Evolutionary conservation across 2,329 filamentous ascomycete species (phyloP).

Genomic region (Dichotomopilus funicola): DNA sequence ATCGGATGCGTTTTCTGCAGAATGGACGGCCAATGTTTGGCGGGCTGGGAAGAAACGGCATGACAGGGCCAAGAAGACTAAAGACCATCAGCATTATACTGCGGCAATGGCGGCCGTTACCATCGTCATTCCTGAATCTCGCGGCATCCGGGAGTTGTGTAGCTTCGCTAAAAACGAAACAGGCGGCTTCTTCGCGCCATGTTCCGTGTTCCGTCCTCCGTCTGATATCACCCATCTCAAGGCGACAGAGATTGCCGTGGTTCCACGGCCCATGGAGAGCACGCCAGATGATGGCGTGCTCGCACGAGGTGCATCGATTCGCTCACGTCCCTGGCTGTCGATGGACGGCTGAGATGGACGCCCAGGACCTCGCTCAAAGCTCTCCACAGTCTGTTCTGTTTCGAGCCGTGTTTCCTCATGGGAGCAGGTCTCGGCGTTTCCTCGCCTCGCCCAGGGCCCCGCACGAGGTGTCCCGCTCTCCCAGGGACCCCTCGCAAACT

Average conservation of each 20-base stretch:
- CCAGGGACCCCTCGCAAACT: too few relatives aligned
- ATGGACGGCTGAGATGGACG: conserved; percentile 9
- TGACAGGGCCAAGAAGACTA: neutral
- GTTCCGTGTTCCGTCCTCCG: neutral
- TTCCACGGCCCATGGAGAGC: neutral
- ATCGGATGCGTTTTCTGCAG: neutral
- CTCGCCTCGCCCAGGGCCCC: neutral
- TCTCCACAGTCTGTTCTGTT: too few relatives aligned
- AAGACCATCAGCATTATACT: neutral
- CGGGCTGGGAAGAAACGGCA: too few relatives aligned
- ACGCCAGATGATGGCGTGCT: conserved; percentile 10
- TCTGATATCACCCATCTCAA: conserved; percentile 4
- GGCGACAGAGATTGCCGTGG: neutral
- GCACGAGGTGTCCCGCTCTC: too few relatives aligned
- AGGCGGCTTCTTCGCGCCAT: conserved; percentile 8
- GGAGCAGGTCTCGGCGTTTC: conserved; percentile 3
- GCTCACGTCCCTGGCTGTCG: conserved; percentile 8
- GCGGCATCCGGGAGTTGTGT: conserved; percentile 13
- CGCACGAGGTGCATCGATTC: conserved; percentile 10
- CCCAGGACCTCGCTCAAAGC: neutral
- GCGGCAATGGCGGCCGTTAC: neutral
- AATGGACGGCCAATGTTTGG: too few relatives aligned
- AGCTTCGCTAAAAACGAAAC: conserved; percentile 11
- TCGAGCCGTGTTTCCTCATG: neutral
- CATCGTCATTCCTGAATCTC: conserved; percentile 5